Conservation (phyloP, 495 filamentous ascomycete genomes). For the Parmelia sp. region DNA sequence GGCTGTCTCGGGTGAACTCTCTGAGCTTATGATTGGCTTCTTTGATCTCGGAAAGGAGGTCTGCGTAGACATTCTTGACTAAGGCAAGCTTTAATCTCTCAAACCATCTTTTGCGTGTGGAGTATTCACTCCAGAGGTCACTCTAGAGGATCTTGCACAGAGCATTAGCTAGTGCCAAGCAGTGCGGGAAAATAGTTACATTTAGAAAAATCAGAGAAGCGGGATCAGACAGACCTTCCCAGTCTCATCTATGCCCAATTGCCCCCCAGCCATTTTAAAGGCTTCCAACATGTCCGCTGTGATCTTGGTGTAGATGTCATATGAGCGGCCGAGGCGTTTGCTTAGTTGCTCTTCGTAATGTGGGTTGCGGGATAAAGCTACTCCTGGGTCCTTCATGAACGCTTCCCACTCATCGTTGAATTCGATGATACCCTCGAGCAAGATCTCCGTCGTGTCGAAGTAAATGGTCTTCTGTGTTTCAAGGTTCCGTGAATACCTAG, state of each 20-base stretch:
- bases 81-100: conserved; percentile 25
- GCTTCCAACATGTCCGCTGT: neutral
- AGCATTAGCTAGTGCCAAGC: neutral
- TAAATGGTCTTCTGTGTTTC: neutral
- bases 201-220: neutral
- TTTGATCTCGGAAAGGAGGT: conserved; percentile 20
- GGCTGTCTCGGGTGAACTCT: conserved; percentile 16
- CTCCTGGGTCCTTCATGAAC: neutral
- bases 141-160: neutral
- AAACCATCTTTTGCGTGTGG: conserved; percentile 14
- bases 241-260: neutral
- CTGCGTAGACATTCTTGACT: conserved; percentile 24
- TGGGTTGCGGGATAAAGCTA: neutral
- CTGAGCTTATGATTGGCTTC: conserved; percentile 20
- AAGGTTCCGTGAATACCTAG: neutral
- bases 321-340: neutral
- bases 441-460: neutral
- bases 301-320: neutral
- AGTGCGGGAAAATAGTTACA: neutral
- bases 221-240: neutral
- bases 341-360: neutral
- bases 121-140: conserved; percentile 1
- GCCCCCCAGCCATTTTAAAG: neutral
- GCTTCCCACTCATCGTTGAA: neutral
- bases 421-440: neutral